Conservation (phyloP, 2,329 filamentous ascomycete species). For the Cladosporium sp. region DNA sequence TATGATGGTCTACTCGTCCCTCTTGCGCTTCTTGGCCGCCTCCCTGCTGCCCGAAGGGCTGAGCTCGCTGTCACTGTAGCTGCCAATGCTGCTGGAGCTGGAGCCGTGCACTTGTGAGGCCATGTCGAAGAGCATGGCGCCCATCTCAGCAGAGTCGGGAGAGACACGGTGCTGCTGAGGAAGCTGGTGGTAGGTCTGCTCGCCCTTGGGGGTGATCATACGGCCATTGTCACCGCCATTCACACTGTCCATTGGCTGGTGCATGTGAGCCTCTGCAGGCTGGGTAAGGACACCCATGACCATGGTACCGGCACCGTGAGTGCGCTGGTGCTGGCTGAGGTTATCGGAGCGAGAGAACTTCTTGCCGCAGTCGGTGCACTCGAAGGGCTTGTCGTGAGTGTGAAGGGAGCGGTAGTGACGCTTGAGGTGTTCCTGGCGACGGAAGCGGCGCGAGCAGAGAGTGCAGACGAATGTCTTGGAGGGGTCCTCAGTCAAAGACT, state of each 20-base stretch:
- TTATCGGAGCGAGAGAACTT: conserved; percentile 99
- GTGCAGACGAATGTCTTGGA: conserved; percentile 98
- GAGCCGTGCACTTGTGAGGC: conserved; percentile 70
- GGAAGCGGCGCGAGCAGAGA: conserved; percentile 94
- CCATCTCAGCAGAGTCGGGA: conserved; percentile 64
- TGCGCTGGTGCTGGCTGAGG: conserved; percentile 91
- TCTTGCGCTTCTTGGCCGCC: conserved; percentile 46
- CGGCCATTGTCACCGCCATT: conserved; percentile 38
- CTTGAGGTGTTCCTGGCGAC: conserved; percentile 97
- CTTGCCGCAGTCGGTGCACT: conserved; percentile 97
- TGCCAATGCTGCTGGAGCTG: conserved; percentile 47
- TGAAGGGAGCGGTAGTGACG: conserved; percentile 97
- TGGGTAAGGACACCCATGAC: conserved; percentile 75
- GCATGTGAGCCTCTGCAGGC: conserved; percentile 32
- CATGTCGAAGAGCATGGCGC: conserved; percentile 76
- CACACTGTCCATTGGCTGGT: conserved; percentile 35
- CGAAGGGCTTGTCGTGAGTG: conserved; percentile 97
- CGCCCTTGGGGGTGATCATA: conserved; percentile 38
- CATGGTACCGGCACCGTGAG: conserved; percentile 85
- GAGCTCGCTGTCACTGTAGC: conserved; percentile 32
- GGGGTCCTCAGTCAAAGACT: conserved; percentile 94
- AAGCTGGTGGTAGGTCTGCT: conserved; percentile 29
- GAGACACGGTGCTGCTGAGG: conserved; percentile 32
- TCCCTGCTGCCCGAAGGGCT: conserved; percentile 36
- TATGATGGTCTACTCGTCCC: conserved; percentile 39